phyloP scores from a whole-genome alignment of 2,329 filamentous ascomycete species.

The Calonectria henricotiae region DNA sequence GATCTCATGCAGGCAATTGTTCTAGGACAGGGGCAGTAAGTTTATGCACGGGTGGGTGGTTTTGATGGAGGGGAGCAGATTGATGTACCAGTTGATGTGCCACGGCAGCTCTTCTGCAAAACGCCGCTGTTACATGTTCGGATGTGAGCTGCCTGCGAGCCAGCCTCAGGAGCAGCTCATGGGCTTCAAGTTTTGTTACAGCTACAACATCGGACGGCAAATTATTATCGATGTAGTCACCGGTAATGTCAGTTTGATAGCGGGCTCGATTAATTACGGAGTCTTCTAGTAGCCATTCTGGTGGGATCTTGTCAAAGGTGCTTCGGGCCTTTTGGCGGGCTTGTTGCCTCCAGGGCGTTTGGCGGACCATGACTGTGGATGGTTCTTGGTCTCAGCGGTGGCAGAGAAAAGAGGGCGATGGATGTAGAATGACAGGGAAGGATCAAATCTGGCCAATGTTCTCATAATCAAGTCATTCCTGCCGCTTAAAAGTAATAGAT shows the following conservation, averaged over 20 bases:
- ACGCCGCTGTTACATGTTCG: not conserved
- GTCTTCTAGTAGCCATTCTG: slow-evolving; percentile 4
- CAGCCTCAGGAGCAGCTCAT: not conserved
- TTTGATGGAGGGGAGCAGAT: not conserved
- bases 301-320: not conserved
- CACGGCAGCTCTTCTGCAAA: not conserved
- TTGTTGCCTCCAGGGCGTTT: not conserved
- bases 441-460: not conserved
- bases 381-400: not conserved
- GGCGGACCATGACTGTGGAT: not conserved
- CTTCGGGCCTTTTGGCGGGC: not conserved
- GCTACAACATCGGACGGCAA: not conserved
- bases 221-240: not conserved
- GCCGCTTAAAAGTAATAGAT: not conserved
- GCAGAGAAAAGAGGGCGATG: not conserved
- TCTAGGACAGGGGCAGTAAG: slow-evolving; percentile 13
- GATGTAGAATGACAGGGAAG: not conserved
- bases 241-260: not conserved
- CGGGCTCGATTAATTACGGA: slow-evolving; percentile 1
- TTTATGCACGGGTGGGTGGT: not conserved
- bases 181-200: not conserved
- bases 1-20: slow-evolving; percentile 35
- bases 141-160: not conserved
- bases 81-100: not conserved
- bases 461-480: slow-evolving; percentile 7